Evolutionary conservation across 805 yeast species (phyloP), one percentile per base, ranked within the genome.

Genomic region (Yamadazyma paraphyllophila): DNA sequence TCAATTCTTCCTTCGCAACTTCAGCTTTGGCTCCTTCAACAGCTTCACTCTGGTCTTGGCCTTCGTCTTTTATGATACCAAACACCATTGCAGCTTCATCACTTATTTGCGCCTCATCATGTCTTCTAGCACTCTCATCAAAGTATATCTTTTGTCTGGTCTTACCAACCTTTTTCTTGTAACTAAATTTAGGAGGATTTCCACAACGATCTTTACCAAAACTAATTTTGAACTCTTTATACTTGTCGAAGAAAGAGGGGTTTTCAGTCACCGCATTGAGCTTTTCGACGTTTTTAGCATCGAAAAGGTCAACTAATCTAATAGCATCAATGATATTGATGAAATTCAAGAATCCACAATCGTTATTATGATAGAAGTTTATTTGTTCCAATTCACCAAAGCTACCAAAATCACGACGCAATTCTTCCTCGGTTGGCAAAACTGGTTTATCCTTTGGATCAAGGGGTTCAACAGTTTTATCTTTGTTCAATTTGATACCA

Each of bases 151-250:
- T 59, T 59, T 71, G 58, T 56, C 67, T 44, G 10, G 44, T 39
- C 27, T 44, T 51, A n/a, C 55, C 55, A 51, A 63, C 65, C 51
- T 58, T 68, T 65, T 69, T 80, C 60, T 63, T 74, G 62, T 60
- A 65, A 53, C 66, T 65, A 45, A 70, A 71, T 66, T 78, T 85
- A 48, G 81, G 84, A 27, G 78, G 88, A 57, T 85, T 85, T 2
- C 85, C 95, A 67, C 95, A 86, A 58, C 95, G 73, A 63, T 86
- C 95, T 56, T 83, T 83, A 38, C 89, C 95, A 63, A 76, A 86
- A 41, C 80, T 77, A 37, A 86, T 80, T 48, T 81, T 80, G 54
- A 81, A 78, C 4, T 72, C 67, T 35, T 56, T 55, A 56, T 85
- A 86, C 52, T 73, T 74, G 27, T 72, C 63, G 47, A 58, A 70